These are phyloP conservation scores for Leersia perrieri DNA, from an alignment of 176 grass and related monocot genomes.

Conservation along the genomic window DNA sequence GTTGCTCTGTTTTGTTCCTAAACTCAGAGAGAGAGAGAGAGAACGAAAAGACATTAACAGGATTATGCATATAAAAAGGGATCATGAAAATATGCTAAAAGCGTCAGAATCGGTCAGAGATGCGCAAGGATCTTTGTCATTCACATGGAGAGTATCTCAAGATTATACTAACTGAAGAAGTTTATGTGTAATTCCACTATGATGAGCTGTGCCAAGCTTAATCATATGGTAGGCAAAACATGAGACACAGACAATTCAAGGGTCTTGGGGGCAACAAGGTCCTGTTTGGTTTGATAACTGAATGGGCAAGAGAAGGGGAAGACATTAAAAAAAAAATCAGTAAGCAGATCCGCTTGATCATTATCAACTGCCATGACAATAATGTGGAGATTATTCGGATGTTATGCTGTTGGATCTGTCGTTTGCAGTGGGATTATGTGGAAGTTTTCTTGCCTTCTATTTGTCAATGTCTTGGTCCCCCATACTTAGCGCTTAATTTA, in stretches of 20 bases:
- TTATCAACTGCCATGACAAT: constrained; percentile 31
- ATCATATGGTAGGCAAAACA: constrained; percentile 42
- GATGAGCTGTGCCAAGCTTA: constrained; percentile 31
- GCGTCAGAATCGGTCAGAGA: constrained; percentile 20
- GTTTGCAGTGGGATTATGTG: constrained; percentile 13
- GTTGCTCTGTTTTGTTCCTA: neutral
- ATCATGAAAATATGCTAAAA: neutral
- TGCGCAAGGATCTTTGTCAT: constrained; percentile 42
- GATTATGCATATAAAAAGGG: neutral
- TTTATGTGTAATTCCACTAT: constrained; percentile 31
- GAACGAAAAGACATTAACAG: too few species aligned
- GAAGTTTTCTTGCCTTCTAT: constrained; percentile 32
- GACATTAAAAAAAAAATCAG: neutral
- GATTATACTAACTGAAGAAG: constrained; percentile 23
- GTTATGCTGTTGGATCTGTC: constrained; percentile 41
- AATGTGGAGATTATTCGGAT: constrained; percentile 30
- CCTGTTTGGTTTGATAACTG: constrained; percentile 28
- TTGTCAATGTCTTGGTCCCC: constrained; percentile 44
- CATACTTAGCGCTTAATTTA: constrained; percentile 21
- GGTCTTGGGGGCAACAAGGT: constrained; percentile 35
- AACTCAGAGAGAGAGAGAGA: neutral
- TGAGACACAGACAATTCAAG: constrained; percentile 39
- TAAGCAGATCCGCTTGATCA: constrained; percentile 33
- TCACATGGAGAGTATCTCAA: constrained; percentile 29
- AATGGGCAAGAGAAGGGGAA: neutral